Evolutionary conservation across 2,329 filamentous ascomycete species (phyloP), one percentile per base, ranked within the genome.

Genomic region (Ceratocystis smalleyi): DNA sequence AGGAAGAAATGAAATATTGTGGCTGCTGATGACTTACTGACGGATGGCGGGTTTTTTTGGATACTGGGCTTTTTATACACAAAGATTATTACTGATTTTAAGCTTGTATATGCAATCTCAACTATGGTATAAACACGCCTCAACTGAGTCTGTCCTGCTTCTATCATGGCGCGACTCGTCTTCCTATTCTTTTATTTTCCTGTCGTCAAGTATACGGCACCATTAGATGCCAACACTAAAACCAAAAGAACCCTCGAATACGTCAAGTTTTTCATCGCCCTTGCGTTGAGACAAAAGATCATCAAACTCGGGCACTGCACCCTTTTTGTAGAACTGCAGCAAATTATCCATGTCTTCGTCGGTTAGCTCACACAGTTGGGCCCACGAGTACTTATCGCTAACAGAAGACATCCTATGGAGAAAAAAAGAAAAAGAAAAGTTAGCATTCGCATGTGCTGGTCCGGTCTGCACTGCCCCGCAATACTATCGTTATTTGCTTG

Each of bases 261-360:
- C 72, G 64, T 82, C 80, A n/a, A 79, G 72, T 66, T 77, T 77
- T 66, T 75, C 75, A 10, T 75, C 69, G 35, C 75, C 74, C 10
- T 71, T 73, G 35, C 83, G 76, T 73, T 85, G 79, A 3, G 77
- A 78, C 67, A 78, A 76, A n/a, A 86, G 71, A 60, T 80, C 75
- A 27, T 80, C 79, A 54, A 84, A 72, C 1, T 77, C 71, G 2
- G 83, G 83, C 0, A 85, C 83, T 64, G 80, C 77, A 67, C 78
- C 77, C 0, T 76, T 70, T 0, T 74, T 75, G 69, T 95, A 96
- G 72, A 85, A 91, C n/a, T 79, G 77, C 45, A 97, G 76, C n/a
- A 97, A 77, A 64, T 80, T 81, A 64, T 88, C 84, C 88, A 97
- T 95, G 70, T 91, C 91, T 70, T 86, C 82, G 61, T 94, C 88